These are phyloP conservation scores for Coemansia sp. DNA, from an alignment of 192 early-diverging fungal species.

Conservation along the genomic window DNA sequence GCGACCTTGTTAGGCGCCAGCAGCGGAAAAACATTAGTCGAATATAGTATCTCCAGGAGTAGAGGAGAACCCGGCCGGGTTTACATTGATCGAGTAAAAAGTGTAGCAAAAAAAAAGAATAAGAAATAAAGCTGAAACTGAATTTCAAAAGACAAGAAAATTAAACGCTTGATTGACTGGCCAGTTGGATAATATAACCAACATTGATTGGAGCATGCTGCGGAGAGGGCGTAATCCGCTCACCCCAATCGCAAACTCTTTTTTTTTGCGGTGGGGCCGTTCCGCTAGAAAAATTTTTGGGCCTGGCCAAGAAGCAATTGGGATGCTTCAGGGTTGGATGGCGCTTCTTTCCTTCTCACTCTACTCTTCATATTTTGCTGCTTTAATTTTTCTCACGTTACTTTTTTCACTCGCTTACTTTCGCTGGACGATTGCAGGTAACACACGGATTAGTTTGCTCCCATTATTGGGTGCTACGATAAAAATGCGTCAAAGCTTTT, in stretches of 20 bases:
- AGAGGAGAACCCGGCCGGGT: background rate
- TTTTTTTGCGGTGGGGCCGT: background rate
- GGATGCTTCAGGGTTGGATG: background rate
- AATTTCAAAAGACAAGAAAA: background rate
- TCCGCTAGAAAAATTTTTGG: slow-evolving; percentile 5
- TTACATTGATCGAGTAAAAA: slow-evolving; percentile 1
- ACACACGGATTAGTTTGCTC: slow-evolving; percentile 1
- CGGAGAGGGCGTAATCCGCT: background rate
- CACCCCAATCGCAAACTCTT: background rate
- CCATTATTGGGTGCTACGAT: background rate
- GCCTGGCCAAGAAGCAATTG: background rate
- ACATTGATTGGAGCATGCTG: slow-evolving; percentile 5
- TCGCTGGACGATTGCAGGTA: slow-evolving; percentile 6
- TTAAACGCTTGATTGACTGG: too few species aligned
- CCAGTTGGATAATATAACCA: background rate
- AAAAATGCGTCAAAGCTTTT: slow-evolving; percentile 1
- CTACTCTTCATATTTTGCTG: background rate
- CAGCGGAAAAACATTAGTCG: background rate
- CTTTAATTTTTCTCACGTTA: background rate
- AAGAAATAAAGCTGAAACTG: background rate
- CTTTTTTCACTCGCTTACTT: background rate
- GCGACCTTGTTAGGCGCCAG: background rate
- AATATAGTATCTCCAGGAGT: background rate
- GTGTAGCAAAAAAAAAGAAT: background rate
- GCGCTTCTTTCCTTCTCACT: background rate